These are phyloP conservation scores for Pelargonium myrrhifolium DNA, from an alignment of 441 rosid species.

Conservation along the genomic window DNA sequence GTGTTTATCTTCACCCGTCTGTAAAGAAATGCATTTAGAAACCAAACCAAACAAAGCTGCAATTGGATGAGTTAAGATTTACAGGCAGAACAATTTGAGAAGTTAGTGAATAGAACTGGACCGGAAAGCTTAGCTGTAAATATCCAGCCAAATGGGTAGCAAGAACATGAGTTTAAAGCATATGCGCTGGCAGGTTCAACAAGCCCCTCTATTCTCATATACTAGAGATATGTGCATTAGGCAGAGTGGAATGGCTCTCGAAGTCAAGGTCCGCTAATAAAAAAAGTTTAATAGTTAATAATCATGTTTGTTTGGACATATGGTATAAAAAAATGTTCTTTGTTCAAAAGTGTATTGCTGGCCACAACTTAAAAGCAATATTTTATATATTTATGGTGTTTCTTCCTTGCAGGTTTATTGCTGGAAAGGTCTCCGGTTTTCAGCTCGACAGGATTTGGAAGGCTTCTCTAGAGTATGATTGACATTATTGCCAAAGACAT, in stretches of 20 bases:
- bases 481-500: conserved; percentile 10
- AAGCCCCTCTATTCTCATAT: background rate
- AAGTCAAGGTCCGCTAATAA: background rate
- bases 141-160: background rate
- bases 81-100: too few species aligned
- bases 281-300: background rate
- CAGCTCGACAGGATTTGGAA: conserved; percentile 96
- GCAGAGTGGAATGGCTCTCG: background rate
- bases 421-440: conserved; percentile 92
- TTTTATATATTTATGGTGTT: background rate
- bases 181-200: background rate
- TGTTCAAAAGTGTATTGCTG: background rate
- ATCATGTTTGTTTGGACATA: background rate
- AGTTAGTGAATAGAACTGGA: background rate
- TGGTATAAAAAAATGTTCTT: background rate
- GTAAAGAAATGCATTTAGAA: too few species aligned
- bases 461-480: conserved; percentile 79
- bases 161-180: background rate
- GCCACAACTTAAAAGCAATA: background rate
- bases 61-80: too few species aligned
- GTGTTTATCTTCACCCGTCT: too few species aligned
- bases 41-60: too few species aligned
- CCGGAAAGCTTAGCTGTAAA: background rate
- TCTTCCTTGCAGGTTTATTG: conserved; percentile 68
- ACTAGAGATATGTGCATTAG: background rate